Evolutionary conservation across 768 basidiomycete genomes (phyloP), one percentile per base, ranked within the genome.

Genomic region (Phanerochaete sordida): DNA sequence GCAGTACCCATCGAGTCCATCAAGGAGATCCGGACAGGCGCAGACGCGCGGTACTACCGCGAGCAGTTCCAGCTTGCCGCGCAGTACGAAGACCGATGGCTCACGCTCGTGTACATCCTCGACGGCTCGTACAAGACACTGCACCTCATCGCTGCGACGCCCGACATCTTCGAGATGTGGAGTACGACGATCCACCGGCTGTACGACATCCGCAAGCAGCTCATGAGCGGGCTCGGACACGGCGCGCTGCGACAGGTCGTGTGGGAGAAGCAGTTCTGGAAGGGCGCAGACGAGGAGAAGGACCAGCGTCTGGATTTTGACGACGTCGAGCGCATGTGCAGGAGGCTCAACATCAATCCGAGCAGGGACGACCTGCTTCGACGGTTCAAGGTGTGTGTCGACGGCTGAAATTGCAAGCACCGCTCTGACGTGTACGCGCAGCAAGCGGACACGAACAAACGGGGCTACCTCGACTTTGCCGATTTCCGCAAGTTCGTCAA

Each of bases 211-310:
- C 81, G 91, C 27, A 83, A 83, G 64, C 85, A 86, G 46, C 79
- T 93, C 31, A 88, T 88, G 84, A 80, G 77, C 11, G 88, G 87
- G 0, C 75, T 84, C 0, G 86, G 85, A 13, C 81, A 86, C 57
- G 73, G 81, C 30, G 86, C 88, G 61, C 75, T 86, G 57, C 73
- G 89, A 24, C 82, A 90, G 62, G 77, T 79, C 0, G 76, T 91
- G 11, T 94, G 91, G 92, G 84, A 91, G 74, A 80, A 84, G 57
- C 87, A 88, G 70, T 90, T 88, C 69, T 93, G 92, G 91, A 90
- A 86, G 67, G 82, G 81, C 15, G 84, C 86, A 0, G 87, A 89
- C 62, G 77, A 81, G 43, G 76, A 81, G 45, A 77, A 79, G 39
- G 87, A 89, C 68, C 81, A 86, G 61, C 79, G 79, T 53, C 69